phyloP scores from a whole-genome alignment of 2,329 filamentous ascomycete species.

The Ophiostoma perfectum region DNA sequence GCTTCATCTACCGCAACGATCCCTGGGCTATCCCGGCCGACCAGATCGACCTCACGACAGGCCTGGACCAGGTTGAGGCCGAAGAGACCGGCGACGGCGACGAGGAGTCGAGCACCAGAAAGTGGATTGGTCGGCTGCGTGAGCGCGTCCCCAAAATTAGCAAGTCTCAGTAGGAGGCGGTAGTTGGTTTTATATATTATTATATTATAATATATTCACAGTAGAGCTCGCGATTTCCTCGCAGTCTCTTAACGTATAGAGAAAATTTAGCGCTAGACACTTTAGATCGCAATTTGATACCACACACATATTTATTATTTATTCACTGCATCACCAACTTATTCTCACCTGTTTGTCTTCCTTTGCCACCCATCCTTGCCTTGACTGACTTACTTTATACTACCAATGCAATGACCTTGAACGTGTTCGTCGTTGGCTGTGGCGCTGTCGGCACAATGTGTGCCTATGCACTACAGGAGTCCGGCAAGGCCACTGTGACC shows the following conservation, averaged over 20 bases:
- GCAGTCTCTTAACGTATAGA: neutral
- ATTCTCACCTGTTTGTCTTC: neutral
- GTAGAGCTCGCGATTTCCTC: neutral
- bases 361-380: neutral
- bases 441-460: neutral
- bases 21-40: conserved; percentile 1
- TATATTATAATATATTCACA: no score
- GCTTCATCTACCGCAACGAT: conserved; percentile 9
- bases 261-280: neutral
- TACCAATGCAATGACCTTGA: neutral
- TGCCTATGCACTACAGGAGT: neutral
- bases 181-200: no score
- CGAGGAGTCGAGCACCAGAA: neutral
- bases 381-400: neutral
- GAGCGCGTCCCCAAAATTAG: neutral
- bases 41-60: conserved; percentile 12
- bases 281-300: neutral
- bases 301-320: neutral
- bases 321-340: neutral
- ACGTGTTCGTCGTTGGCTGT: neutral
- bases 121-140: neutral
- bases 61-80: conserved; percentile 10
- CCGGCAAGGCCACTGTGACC: neutral
- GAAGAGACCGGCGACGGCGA: conserved; percentile 3
- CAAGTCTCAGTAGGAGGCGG: neutral